Evolutionary conservation across 345 rosid species (phyloP).

Genomic region (Acer campestre): DNA sequence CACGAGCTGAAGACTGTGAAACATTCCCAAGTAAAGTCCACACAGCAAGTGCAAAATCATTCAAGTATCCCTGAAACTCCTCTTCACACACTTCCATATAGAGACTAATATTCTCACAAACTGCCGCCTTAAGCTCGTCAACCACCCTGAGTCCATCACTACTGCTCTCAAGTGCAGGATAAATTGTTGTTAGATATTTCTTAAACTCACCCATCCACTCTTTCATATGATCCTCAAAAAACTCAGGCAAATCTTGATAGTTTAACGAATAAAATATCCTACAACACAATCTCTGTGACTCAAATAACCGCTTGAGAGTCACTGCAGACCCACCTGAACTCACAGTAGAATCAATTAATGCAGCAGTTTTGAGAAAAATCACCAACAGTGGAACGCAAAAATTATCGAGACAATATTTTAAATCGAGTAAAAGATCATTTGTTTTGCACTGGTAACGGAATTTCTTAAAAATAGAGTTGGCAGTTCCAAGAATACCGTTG

Average conservation of each 20-base stretch:
- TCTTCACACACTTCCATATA: constrained; percentile 46
- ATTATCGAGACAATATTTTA: constrained; percentile 78
- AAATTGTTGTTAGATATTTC: too few relatives aligned
- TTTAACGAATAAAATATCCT: too few relatives aligned
- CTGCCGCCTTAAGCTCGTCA: constrained; percentile 81
- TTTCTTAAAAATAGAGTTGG: constrained; percentile 84
- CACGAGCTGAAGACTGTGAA: constrained; percentile 46
- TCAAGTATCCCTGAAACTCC: too few relatives aligned
- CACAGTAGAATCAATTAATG: constrained; percentile 57
- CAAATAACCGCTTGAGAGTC: too few relatives aligned
- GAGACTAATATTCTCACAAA: constrained; percentile 90
- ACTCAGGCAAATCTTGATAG: too few relatives aligned
- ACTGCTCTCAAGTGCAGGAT: background rate
- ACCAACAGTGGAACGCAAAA: constrained; percentile 75
- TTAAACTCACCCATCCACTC: too few relatives aligned
- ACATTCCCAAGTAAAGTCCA: too few relatives aligned
- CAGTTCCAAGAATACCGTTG: constrained; percentile 91
- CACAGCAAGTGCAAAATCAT: too few relatives aligned
- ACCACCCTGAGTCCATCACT: constrained; percentile 56
- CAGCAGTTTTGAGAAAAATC: constrained; percentile 65
- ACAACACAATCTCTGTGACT: too few relatives aligned
- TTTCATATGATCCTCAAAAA: too few relatives aligned
- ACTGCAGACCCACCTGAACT: constrained; percentile 22
- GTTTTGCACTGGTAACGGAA: constrained; percentile 84
- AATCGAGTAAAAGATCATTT: constrained; percentile 71